Evolutionary conservation across 495 filamentous ascomycete genomes (phyloP).

Genomic region (Penicillium desertorum): DNA sequence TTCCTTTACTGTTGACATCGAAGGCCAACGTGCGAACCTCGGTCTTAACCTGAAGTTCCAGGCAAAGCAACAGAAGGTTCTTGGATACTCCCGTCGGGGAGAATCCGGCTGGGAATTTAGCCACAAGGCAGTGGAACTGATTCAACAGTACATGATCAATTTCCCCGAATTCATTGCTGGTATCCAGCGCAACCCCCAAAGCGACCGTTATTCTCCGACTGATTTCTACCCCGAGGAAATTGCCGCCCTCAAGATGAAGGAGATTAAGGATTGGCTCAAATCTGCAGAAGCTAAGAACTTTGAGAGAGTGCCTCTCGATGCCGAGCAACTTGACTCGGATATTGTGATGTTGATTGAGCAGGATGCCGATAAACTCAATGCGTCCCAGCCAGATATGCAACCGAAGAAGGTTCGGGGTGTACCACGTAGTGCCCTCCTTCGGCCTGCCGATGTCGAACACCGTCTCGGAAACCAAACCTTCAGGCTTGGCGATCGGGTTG

Average conservation of each 20-base stretch:
- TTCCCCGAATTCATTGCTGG: slow-evolving; percentile 95
- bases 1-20: slow-evolving; percentile 78
- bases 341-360: slow-evolving; percentile 78
- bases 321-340: slow-evolving; percentile 91
- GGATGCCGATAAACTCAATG: slow-evolving; percentile 61
- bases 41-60: slow-evolving; percentile 98
- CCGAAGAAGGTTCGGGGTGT: slow-evolving; percentile 66
- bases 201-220: slow-evolving; percentile 72
- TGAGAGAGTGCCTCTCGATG: slow-evolving; percentile 89
- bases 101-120: slow-evolving; percentile 94
- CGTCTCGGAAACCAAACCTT: slow-evolving; percentile 84
- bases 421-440: slow-evolving; percentile 82
- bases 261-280: slow-evolving; percentile 91
- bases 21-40: slow-evolving; percentile 78
- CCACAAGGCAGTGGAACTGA: slow-evolving; percentile 72
- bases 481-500: slow-evolving; percentile 81
- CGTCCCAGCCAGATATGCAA: slow-evolving; percentile 53
- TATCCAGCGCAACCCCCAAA: slow-evolving; percentile 72
- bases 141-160: slow-evolving; percentile 83
- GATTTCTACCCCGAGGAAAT: slow-evolving; percentile 78
- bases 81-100: slow-evolving; percentile 88
- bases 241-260: slow-evolving; percentile 64
- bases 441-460: slow-evolving; percentile 89
- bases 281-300: slow-evolving; percentile 84
- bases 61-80: slow-evolving; percentile 88